Evolutionary conservation across 202 grass and related monocot species (phyloP).

Genomic region (Miscanthus sacchariflorus): DNA sequence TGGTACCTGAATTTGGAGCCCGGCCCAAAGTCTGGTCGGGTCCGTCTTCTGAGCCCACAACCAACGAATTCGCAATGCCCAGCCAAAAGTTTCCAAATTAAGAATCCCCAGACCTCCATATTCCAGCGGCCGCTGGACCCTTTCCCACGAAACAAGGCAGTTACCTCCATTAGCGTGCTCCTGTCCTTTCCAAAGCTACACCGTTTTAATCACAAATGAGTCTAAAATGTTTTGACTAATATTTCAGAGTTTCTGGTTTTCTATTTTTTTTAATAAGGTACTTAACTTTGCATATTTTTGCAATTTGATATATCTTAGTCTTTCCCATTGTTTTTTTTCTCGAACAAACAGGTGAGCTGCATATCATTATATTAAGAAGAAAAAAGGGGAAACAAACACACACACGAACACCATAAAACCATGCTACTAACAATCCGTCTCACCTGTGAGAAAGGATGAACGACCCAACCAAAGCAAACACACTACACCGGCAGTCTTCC

Average conservation of each 20-base stretch:
- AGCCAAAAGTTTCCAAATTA: too few relatives aligned
- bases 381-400: not conserved
- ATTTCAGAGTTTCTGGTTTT: constrained; percentile 32
- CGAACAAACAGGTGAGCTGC: not conserved
- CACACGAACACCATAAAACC: not conserved
- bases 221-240: constrained; percentile 27
- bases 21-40: too few relatives aligned
- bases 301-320: constrained; percentile 6
- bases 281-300: not conserved
- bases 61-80: too few relatives aligned
- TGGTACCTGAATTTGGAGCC: too few relatives aligned
- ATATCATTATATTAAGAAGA: not conserved
- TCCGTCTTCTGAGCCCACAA: too few relatives aligned
- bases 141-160: too few relatives aligned
- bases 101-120: too few relatives aligned
- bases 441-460: not conserved
- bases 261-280: not conserved
- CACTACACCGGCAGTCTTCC: not conserved
- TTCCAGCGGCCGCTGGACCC: too few relatives aligned
- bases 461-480: not conserved
- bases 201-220: not conserved
- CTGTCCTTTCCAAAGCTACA: not conserved
- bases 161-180: too few relatives aligned
- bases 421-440: not conserved
- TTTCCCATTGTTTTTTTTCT: not conserved